Evolutionary conservation across 495 filamentous ascomycete genomes (phyloP).

Genomic region (Bryoglossum gracile): DNA sequence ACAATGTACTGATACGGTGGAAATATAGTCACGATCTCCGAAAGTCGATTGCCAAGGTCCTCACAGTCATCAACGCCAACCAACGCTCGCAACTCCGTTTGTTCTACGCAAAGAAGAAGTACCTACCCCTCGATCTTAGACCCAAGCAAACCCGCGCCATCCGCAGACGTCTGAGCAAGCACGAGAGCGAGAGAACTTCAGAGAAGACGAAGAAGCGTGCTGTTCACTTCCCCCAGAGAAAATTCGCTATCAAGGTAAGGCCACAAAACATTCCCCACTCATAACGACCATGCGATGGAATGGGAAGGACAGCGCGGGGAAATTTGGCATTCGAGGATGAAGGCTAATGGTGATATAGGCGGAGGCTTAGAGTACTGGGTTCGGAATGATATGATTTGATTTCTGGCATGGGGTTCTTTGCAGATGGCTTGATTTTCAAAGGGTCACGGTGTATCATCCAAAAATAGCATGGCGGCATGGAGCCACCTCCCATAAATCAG

Average conservation of each 20-base stretch:
- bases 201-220: slow-evolving; percentile 91
- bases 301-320: neutral
- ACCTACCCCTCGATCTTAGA: slow-evolving; percentile 92
- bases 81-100: slow-evolving; percentile 94
- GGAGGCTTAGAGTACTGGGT: slow-evolving; percentile 20
- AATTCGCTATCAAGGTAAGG: slow-evolving; percentile 87
- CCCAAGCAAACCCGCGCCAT: slow-evolving; percentile 95
- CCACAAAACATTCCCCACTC: neutral
- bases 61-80: slow-evolving; percentile 99
- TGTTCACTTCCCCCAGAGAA: slow-evolving; percentile 95
- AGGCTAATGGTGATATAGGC: slow-evolving; percentile 13
- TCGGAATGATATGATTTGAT: slow-evolving; percentile 20
- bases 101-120: slow-evolving; percentile 99
- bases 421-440: slow-evolving; percentile 19
- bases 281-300: neutral
- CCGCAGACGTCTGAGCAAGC: slow-evolving; percentile 80
- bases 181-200: slow-evolving; percentile 73
- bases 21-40: slow-evolving; percentile 93
- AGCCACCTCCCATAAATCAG: slow-evolving; percentile 21
- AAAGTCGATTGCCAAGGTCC: slow-evolving; percentile 96
- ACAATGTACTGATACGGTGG: too few species aligned
- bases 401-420: slow-evolving; percentile 27
- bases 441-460: slow-evolving; percentile 24
- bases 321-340: neutral
- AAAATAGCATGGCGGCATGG: slow-evolving; percentile 27